Evolutionary conservation across 2,329 filamentous ascomycete genomes (phyloP), one percentile per base, ranked within the genome.

Genomic region (Simplicillium sp.): DNA sequence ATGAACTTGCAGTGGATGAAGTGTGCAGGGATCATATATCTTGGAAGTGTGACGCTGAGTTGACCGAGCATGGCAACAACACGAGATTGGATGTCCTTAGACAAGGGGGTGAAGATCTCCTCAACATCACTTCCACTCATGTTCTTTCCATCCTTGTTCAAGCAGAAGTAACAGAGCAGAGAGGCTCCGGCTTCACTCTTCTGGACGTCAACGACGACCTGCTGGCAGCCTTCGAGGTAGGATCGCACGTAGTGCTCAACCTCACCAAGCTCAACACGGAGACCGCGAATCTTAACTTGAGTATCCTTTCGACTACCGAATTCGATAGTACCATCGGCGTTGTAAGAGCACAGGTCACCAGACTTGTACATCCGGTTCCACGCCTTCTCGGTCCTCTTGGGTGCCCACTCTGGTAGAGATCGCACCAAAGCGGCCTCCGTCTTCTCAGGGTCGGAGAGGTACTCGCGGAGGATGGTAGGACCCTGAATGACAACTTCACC

Each of bases 271-370:
- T 71, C 77, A 40, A 74, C 60, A 39, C 72, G 54, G 41, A 66
- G 75, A 34, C 77, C 78, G 20, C 67, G 63, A 12, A 78, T 53
- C 51, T 77, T 79, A 36, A 77, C 64, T 51, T 77, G 73, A 1
- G 61, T 62, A 48, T 77, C 73, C 47, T 71, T 72, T 32, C 74
- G 60, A 36, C 71, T 70, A 38, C 71, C 48, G 39, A 62, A 69
- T 2, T 55, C 46, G 15, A 71, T 50, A 9, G 46, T 47, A 14
- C 64, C 63, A 45, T 68, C 57, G 1, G 41, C 34, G 34, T 58
- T 49, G 34, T 61, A 59, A 15, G 45, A 39, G 32, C 31, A 47
- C 37, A 53, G 40, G 34, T 52, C 51, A 4, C 50, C 50, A 8
- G 50, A 51, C 29, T 46, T 47, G 38, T 52, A 52, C 7, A 53